A percentile compares a stretch with the other conserved stretches of the same genome.
These are phyloP conservation scores for Epicoccum sorghinum DNA, from an alignment of 2,329 filamentous ascomycete species.

Conservation along the genomic window DNA sequence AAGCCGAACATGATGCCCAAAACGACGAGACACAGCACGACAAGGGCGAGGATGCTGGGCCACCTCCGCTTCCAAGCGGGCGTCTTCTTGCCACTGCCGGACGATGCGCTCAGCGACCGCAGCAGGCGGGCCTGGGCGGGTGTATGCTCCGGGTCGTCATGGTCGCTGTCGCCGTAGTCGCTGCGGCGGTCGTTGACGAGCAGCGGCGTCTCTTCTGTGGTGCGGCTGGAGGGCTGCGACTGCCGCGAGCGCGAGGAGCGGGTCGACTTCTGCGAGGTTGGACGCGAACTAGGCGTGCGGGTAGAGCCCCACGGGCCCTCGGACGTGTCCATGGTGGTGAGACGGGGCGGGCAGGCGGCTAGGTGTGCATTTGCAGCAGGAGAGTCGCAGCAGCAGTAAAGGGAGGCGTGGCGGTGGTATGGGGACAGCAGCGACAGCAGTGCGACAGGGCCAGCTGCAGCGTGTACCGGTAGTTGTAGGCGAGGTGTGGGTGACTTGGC, in stretches of 20 bases:
- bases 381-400: no score
- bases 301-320: constrained; percentile 46
- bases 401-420: background rate
- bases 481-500: background rate
- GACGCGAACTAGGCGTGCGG: constrained; percentile 45
- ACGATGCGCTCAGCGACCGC: constrained; percentile 39
- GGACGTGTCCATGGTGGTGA: constrained; percentile 38
- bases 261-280: constrained; percentile 45
- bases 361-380: background rate
- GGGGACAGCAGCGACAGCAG: background rate
- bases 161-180: constrained; percentile 31
- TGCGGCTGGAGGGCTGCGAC: constrained; percentile 39
- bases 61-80: constrained; percentile 62
- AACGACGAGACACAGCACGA: constrained; percentile 66
- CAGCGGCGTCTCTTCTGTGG: constrained; percentile 51
- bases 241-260: constrained; percentile 41
- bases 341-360: background rate
- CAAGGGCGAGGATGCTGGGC: constrained; percentile 78
- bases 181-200: constrained; percentile 37
- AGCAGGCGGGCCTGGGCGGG: constrained; percentile 47
- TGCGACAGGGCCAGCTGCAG: no score
- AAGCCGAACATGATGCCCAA: constrained; percentile 82
- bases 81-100: constrained; percentile 31
- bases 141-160: constrained; percentile 25
- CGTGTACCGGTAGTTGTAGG: background rate